Evolutionary conservation across 768 basidiomycete genomes (phyloP), one percentile per base, ranked within the genome.

Genomic region (Trametes elegans): DNA sequence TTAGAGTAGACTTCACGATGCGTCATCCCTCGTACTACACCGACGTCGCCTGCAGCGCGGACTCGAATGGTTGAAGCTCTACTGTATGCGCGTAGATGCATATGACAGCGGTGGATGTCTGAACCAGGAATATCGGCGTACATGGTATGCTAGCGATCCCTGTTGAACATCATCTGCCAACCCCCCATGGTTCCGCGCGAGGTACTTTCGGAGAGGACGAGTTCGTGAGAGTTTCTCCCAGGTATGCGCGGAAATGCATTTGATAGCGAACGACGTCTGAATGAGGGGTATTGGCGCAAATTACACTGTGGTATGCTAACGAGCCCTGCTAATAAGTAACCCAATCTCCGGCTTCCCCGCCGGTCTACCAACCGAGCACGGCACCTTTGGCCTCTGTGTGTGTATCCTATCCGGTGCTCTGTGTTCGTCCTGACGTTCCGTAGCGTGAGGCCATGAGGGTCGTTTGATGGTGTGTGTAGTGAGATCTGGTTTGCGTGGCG

Each of bases 261-360:
- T 35, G 26, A 53, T 53, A 53, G 42, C 51, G 51, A 44, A 35
- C 27, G 48, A 39, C 34, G 47, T 39, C 21, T 34, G 51, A 53
- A 53, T 24, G 42, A 45, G 29, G 51, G 51, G 51, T 53, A 53
- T 53, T 14, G 51, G 28, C 32, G 26, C 40, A 18, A 24, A 53
- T 53, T 53, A 53, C 42, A 28, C 32, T 43, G 34, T 44, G 51
- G 42, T 53, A 53, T 53, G 51, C 51, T 53, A 53, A n/a, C 41
- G n/a, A 35, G 23, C 16, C 26, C 45, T 34, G 45, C 29, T 46
- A 31, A 29, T 8, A 29, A 31, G 18, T 29, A 29, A 29, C 14
- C 31, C 31, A 14, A 32, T 6, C 16, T 23, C n/a, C 27, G 7
- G 11, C 16, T 29, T 8, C 44, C 26, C n/a, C 3, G 6, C 27